Percentiles rank a stretch among this genome's conserved stretches.
Evolutionary conservation across 371 early-diverging fungal species (phyloP).

Genomic region (Zopfochytrium polystomum): DNA sequence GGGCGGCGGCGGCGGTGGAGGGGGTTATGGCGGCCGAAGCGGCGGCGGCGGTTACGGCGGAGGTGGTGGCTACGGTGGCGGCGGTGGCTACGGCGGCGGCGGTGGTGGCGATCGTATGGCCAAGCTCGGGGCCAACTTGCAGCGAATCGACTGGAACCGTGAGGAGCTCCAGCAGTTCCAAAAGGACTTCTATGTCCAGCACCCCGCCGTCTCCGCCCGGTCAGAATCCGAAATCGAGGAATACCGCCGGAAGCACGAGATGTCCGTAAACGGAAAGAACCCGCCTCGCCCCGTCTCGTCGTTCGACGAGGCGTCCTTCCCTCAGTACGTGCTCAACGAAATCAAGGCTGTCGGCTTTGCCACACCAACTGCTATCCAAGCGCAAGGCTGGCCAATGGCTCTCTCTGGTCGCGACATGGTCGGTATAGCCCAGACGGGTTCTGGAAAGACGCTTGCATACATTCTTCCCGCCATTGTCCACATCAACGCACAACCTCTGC

Average conservation of each 20-base stretch:
- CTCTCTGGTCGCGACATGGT: slow-evolving; percentile 96
- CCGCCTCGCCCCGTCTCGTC: slow-evolving; percentile 64
- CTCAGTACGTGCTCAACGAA: slow-evolving; percentile 72
- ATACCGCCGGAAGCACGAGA: no score
- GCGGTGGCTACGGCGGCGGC: no score
- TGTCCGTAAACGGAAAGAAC: slow-evolving; percentile 50
- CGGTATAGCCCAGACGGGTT: slow-evolving; percentile 97
- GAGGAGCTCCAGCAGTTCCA: slow-evolving; percentile 72
- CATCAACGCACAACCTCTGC: no score
- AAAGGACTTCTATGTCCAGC: slow-evolving; percentile 84
- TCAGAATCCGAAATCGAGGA: slow-evolving; percentile 43
- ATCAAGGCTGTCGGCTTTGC: slow-evolving; percentile 81
- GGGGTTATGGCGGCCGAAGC: no score
- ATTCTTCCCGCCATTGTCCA: no score
- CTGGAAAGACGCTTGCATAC: no score
- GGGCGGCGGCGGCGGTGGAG: no score
- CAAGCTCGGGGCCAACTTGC: slow-evolving; percentile 60
- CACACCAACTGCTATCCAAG: slow-evolving; percentile 95
- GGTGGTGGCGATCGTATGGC: slow-evolving; percentile 37
- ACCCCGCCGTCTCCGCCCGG: no score
- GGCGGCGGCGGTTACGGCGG: no score
- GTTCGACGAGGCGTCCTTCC: no score
- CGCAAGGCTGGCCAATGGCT: no score
- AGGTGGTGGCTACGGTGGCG: no score
- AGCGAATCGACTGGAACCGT: slow-evolving; percentile 69